Evolutionary conservation across 2,329 filamentous ascomycete genomes (phyloP), one percentile per base, ranked within the genome.

Genomic region (Colletotrichum sp.): DNA sequence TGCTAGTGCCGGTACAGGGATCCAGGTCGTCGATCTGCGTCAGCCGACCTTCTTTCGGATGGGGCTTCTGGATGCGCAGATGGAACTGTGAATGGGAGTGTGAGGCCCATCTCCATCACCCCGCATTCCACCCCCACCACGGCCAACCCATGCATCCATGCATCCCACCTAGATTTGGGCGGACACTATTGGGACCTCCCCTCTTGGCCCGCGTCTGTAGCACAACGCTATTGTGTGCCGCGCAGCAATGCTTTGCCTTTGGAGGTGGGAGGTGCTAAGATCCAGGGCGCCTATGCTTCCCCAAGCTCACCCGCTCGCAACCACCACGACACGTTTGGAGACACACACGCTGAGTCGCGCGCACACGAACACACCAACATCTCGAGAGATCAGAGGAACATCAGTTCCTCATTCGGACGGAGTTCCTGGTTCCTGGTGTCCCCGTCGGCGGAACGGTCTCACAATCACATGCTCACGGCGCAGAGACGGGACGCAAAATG

Each of bases 341-440:
- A 61, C 34, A 34, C 28, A 28, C 65, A 24, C 32, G 12, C 61
- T 26, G 34, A 30, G 21, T 21, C 43, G 30, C n/a, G n/a, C n/a
- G 39, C 36, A 59, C 36, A 26, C 39, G 9, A 43, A 65, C 48
- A 74, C 72, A 64, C 69, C 64, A 32, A 68, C 24, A 63, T 26
- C 13, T 59, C 24, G 36, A 36, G 57, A 75, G 39, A 59, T 60
- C 32, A 59, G 73, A 73, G 73, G 48, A 68, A 64, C 34, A 73
- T 69, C 21, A 39, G 36, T 73, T 34, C 70, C 70, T 36, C 12
- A 64, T 73, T 24, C 64, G 70, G 70, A 39, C 48, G 34, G 28
- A 75, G 73, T 75, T 75, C 73, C 73, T 75, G 73, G 73, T 75
- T 75, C 73, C 73, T 75, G 73, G 59, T 65, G 57, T 73, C 57